These are phyloP conservation scores for Moesziomyces globuligerus DNA, from an alignment of 1,284 basidiomycete species.

Conservation along the genomic window DNA sequence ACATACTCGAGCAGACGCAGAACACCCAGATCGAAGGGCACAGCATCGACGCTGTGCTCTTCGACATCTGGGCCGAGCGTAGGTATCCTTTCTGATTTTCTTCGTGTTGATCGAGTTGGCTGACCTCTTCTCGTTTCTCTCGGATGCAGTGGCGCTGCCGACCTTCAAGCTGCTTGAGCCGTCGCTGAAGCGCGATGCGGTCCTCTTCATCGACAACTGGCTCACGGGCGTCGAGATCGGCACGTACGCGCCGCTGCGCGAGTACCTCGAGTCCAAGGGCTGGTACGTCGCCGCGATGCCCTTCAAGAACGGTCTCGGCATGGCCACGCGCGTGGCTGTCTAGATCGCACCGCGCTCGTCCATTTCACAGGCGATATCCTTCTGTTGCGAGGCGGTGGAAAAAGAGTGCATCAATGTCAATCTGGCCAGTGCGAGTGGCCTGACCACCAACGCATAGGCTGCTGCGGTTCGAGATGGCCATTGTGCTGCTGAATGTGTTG, in stretches of 20 bases:
- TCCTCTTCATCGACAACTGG: conserved; percentile 42
- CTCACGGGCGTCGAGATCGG: conserved; percentile 30
- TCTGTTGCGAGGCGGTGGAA: no score
- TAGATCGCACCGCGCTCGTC: no score
- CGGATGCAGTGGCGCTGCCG: conserved; percentile 28
- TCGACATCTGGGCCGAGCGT: conserved; percentile 45
- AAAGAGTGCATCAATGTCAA: no score
- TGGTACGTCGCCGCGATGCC: conserved; percentile 37
- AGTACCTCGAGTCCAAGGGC: conserved; percentile 31
- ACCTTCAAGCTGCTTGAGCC: conserved; percentile 38
- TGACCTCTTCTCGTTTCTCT: neutral
- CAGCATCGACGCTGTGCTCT: conserved; percentile 40
- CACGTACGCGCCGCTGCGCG: conserved; percentile 18
- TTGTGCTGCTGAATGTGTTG: no score
- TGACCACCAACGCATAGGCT: no score
- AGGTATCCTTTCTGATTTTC: conserved; percentile 5
- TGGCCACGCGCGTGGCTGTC: conserved; percentile 30
- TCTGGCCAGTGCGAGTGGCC: no score
- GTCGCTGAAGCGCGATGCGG: conserved; percentile 29
- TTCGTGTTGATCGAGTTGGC: no score
- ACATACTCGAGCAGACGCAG: conserved; percentile 26
- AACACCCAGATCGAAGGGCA: conserved; percentile 18
- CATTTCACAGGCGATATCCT: no score
- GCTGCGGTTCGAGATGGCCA: no score
- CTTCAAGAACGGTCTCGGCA: conserved; percentile 42